Conservation (phyloP, 176 grass and related monocot genomes). For the Musa beccarii region DNA sequence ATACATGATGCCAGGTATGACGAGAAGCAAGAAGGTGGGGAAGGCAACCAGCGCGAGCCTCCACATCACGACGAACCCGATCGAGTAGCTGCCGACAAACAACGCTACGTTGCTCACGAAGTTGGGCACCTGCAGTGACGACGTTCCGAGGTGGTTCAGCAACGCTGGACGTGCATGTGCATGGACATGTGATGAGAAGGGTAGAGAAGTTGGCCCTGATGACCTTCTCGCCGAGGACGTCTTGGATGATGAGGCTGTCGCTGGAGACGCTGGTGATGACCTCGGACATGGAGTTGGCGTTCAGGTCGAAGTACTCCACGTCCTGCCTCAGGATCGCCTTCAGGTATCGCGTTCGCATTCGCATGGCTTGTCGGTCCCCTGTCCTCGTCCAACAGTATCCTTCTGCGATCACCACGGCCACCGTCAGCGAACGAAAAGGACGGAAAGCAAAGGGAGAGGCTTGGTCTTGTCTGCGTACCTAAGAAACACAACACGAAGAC, state of each 20-base stretch:
- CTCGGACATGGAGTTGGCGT: constrained; percentile 50
- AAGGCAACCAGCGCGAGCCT: constrained; percentile 56
- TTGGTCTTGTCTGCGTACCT: not conserved
- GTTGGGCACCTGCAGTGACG: constrained; percentile 43
- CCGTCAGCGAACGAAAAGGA: not conserved
- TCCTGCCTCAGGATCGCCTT: constrained; percentile 75
- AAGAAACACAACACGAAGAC: not conserved
- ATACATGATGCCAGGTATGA: constrained; percentile 73
- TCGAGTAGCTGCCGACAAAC: constrained; percentile 61
- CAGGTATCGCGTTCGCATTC: constrained; percentile 71
- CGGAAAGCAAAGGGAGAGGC: not conserved
- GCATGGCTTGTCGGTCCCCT: constrained; percentile 72
- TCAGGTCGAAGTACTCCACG: constrained; percentile 91
- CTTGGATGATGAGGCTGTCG: constrained; percentile 81
- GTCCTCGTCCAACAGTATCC: constrained; percentile 84
- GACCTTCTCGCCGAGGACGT: constrained; percentile 75
- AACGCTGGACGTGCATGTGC: too few relatives aligned
- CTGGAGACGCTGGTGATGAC: constrained; percentile 86
- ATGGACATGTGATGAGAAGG: too few relatives aligned
- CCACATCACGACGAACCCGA: constrained; percentile 58
- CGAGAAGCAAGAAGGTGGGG: constrained; percentile 56
- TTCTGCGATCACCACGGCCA: constrained; percentile 32
- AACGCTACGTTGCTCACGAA: constrained; percentile 67
- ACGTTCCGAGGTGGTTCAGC: too few relatives aligned
- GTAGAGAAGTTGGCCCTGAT: too few relatives aligned